Evolutionary conservation across 2,329 filamentous ascomycete species (phyloP), one percentile per base, ranked within the genome.

Genomic region (Curvularia lunata): DNA sequence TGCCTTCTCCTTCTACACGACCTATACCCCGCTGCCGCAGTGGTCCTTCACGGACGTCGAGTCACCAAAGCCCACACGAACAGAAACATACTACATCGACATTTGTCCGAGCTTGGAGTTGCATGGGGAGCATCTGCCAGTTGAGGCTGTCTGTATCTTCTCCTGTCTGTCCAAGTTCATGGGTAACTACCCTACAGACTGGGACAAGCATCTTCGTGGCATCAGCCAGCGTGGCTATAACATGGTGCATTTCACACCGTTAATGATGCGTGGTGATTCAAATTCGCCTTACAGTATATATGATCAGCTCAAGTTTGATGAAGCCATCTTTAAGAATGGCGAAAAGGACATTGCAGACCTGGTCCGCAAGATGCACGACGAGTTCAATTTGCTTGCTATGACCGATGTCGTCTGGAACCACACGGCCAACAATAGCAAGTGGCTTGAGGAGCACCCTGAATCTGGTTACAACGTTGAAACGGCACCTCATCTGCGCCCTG

Each of bases 321-420:
- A 88, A 5, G 80, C 81, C 8, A 86, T 88, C 70, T 99, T 99
- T 70, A 92, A 92, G 1, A 86, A 86, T 48, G 96, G 95, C 48
- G 92, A 97, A 77, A 80, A 87, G 57, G 93, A 98, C 74, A 84
- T 98, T 54, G 82, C 88, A 56, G 83, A 86, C 46, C 83, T 99
- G 82, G 86, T 96, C 18, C 78, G 86, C 42, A 92, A 86, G 72
- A 89, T 99, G 84, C 91, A 97, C 77, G 84, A 88, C 50, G 88
- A 96, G 51, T 88, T 96, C 76, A 91, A 91, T 2, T 81, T 99
- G 52, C 83, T 99, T 55, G 92, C 91, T 61, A 79, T 99, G 80
- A 97, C 94, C 1, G 95, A 99, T 75, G 94, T 99, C 61, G 96
- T 99, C 43, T 92, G 95, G 82, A 99, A 99, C 73, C 95, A 99